Conservation (phyloP, 2,329 filamentous ascomycete genomes). For the Verticillium alfalfae region DNA sequence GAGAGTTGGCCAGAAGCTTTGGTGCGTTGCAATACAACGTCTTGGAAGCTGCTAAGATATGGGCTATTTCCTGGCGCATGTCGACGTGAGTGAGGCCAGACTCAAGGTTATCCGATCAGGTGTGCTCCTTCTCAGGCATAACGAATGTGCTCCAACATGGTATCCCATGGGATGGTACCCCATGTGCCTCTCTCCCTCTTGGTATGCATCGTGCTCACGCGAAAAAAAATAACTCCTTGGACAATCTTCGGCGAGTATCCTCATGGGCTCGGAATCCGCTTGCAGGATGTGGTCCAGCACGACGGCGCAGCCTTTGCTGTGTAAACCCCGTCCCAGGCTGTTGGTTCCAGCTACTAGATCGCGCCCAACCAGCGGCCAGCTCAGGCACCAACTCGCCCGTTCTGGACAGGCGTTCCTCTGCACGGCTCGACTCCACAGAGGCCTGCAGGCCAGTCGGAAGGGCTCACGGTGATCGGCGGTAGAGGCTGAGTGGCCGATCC, state of each 20-base stretch:
- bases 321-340: not conserved
- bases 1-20: too few relatives aligned
- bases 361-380: not conserved
- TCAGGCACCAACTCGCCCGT: not conserved
- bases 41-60: too few relatives aligned
- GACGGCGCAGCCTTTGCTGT: not conserved
- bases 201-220: not conserved
- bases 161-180: too few relatives aligned
- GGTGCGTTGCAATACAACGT: too few relatives aligned
- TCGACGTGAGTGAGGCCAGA: too few relatives aligned
- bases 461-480: too few relatives aligned
- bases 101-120: too few relatives aligned
- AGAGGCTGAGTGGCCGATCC: too few relatives aligned
- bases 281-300: not conserved
- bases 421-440: not conserved
- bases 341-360: not conserved
- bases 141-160: too few relatives aligned
- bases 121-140: too few relatives aligned
- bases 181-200: not conserved
- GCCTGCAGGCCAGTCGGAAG: too few relatives aligned
- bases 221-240: not conserved
- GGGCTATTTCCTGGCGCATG: too few relatives aligned
- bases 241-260: not conserved
- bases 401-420: not conserved
- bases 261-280: not conserved